Evolutionary conservation across 108 stramenopile genomes (phyloP).

Genomic region (Pelagomonas calceolata): DNA sequence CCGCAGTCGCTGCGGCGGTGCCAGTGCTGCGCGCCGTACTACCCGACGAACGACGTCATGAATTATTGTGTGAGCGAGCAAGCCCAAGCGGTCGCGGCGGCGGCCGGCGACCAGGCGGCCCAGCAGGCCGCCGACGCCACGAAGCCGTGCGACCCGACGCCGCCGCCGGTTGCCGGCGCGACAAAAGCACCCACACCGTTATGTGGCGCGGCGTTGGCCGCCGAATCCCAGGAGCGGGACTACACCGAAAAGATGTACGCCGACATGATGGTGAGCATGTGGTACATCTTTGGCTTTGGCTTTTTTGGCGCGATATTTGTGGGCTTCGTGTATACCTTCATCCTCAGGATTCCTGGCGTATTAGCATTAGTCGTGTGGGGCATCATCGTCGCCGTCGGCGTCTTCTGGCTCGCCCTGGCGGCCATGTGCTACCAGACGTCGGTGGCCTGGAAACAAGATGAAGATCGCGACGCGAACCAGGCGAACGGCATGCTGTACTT

Average conservation of each 20-base stretch:
- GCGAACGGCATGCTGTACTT: neutral
- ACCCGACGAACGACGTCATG: conserved; percentile 20
- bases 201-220: conserved; percentile 4
- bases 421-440: neutral
- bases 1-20: conserved; percentile 32
- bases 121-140: neutral
- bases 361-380: conserved; percentile 15
- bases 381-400: conserved; percentile 15
- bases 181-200: neutral
- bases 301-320: conserved; percentile 23
- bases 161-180: neutral
- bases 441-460: conserved; percentile 1
- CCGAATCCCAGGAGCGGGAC: conserved; percentile 5
- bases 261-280: conserved; percentile 20
- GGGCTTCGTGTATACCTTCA: conserved; percentile 17
- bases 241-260: conserved; percentile 24
- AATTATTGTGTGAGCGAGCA: conserved; percentile 33
- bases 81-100: conserved; percentile 6
- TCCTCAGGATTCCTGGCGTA: conserved; percentile 20
- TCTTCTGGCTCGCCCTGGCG: conserved; percentile 5
- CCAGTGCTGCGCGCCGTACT: conserved; percentile 11
- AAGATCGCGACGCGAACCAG: neutral
- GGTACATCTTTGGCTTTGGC: conserved; percentile 38
- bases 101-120: neutral
- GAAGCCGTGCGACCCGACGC: too few relatives aligned